Percentiles rank a stretch among this genome's conserved stretches.
These are phyloP conservation scores for Vickermania ingenoplastis DNA, from an alignment of 208 protist genomes.

Conservation along the genomic window DNA sequence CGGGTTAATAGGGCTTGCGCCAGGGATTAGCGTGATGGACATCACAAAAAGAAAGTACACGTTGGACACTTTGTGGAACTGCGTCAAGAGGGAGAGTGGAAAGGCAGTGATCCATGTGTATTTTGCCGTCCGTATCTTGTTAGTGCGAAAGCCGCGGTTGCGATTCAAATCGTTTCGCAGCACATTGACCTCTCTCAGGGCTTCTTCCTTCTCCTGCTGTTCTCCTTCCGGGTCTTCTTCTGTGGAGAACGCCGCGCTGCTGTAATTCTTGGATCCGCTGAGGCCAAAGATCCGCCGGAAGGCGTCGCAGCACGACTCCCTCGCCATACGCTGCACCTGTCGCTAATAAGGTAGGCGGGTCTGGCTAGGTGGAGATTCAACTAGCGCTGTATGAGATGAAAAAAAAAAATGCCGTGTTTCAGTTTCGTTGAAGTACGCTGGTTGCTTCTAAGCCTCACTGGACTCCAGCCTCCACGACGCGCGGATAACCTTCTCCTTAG, in stretches of 20 bases:
- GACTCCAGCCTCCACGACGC: no score
- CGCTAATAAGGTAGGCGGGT: conserved; percentile 1
- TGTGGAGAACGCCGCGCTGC: background rate
- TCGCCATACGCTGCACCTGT: background rate
- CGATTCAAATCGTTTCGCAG: conserved; percentile 42
- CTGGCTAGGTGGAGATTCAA: conserved; percentile 3
- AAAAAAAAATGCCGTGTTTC: no score
- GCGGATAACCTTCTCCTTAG: no score
- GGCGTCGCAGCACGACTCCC: background rate
- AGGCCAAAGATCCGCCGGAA: conserved; percentile 2
- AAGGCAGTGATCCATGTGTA: conserved; percentile 54
- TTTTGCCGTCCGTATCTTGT: conserved; percentile 59
- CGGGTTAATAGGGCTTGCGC: conserved; percentile 80
- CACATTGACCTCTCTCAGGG: conserved; percentile 38
- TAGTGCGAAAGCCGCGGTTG: conserved; percentile 29
- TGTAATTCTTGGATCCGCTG: background rate
- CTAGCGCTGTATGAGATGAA: no score
- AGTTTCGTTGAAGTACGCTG: no score
- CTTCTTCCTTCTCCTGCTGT: background rate
- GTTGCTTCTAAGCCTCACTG: no score
- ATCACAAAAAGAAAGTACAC: conserved; percentile 91
- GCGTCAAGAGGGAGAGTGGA: conserved; percentile 62
- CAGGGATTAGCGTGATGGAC: conserved; percentile 79
- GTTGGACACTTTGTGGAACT: conserved; percentile 89
- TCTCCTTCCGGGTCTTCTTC: conserved; percentile 7